Base-by-base conservation (phyloP, 805 yeast genomes). In the Yamadazyma olivae region DNA sequence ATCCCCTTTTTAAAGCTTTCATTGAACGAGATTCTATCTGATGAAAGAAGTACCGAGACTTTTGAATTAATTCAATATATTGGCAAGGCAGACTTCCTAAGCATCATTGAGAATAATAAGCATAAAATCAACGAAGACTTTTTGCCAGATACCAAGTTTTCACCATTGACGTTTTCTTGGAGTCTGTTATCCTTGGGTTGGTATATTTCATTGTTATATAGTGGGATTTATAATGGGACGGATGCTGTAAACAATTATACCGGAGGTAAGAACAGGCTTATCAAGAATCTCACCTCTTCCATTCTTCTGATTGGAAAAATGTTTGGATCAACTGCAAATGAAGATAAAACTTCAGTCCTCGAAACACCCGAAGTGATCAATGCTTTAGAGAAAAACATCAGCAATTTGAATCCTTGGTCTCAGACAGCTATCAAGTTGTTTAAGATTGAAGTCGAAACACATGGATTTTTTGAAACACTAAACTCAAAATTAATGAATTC, bases 131-230 rank as follows among this genome's bases (percentile, higher is more conserved):
- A 50, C 37, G 50, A 45, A 38, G 78, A 76, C 41, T 75, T 64
- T 41, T 49, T 69, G 21, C 70, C 75, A 0, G n/a, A n/a, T n/a
- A n/a, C 71, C 0, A 61, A 64, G 3, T 67, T 25, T 23, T 57
- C 58, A 20, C 48, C 71, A 3, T 60, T 82, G 43, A 64, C 54
- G 40, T 81, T 85, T 46, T 54, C 61, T 4, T 86, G 95, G 95
- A 71, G 75, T 26, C 62, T 61, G 35, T 51, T 69, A 17, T 78
- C 86, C 0, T 59, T 84, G 17, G 90, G 89, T 0, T 86, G 95
- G 95, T 85, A 85, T 56, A 68, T 73, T 26, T 71, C 83, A 4
- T 61, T 83, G 7, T 49, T 85, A 17, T 83, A 85, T 80, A 77
- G 80, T 2, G 59, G 65, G 21, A 70, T 83, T 0, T 83, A 69